Conservation (phyloP, 2,329 filamentous ascomycete genomes). For the Coleophoma crateriformis region DNA sequence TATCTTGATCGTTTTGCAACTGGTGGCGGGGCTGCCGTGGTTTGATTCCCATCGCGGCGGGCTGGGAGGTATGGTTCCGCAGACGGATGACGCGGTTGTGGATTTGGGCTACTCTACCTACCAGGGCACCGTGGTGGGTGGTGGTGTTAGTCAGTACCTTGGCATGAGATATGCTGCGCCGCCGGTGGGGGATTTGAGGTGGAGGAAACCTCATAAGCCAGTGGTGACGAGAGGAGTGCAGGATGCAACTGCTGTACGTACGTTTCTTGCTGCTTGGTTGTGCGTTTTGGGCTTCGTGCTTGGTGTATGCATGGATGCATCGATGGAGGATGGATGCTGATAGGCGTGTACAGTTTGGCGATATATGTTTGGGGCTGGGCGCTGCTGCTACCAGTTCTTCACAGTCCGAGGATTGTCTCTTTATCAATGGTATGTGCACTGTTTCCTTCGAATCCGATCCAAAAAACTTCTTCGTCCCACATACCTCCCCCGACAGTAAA, state of each 20-base stretch:
- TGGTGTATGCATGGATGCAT: no score
- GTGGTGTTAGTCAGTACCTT: slow-evolving; percentile 63
- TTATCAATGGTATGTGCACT: slow-evolving; percentile 26
- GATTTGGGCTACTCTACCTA: slow-evolving; percentile 65
- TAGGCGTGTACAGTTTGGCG: slow-evolving; percentile 31
- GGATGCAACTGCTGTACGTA: slow-evolving; percentile 13
- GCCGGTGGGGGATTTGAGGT: slow-evolving; percentile 59
- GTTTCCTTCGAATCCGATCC: no score
- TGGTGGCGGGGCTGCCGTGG: no score
- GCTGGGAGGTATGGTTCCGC: no score
- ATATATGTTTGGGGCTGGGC: slow-evolving; percentile 37
- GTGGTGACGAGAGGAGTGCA: slow-evolving; percentile 7
- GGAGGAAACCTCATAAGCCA: slow-evolving; percentile 50
- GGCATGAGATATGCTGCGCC: slow-evolving; percentile 69
- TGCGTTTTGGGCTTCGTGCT: not conserved
- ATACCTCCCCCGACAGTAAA: no score
- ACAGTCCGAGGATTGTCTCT: slow-evolving; percentile 37
- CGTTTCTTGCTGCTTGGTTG: not conserved
- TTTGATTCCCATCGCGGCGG: no score
- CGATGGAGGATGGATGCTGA: no score
- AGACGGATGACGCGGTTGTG: slow-evolving; percentile 31
- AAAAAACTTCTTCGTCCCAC: no score
- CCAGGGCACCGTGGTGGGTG: slow-evolving; percentile 43
- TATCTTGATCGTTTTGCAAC: no score
- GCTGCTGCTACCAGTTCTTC: slow-evolving; percentile 17